Base-by-base conservation (phyloP, 441 rosid genomes). In the Omphalea diandra region DNA sequence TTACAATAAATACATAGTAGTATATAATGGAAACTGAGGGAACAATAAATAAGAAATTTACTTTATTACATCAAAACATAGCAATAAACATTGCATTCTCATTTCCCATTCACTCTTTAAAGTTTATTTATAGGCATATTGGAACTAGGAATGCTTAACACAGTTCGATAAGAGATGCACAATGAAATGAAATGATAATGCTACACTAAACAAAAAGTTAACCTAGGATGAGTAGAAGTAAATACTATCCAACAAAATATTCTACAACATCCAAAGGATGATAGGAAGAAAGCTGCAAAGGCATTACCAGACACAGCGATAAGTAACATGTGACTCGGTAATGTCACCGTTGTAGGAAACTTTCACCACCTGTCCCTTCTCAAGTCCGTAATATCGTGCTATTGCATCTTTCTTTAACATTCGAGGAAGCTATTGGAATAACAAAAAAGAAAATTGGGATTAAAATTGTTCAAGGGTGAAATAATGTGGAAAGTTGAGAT, bases 281-380 rank as follows among this genome's bases (percentile, higher is more conserved):
- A 22, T 32, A n/a, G 33, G 33, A 15, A 32, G 2, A n/a, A 22
- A 35, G 24, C 8, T 20, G 31, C 26, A 62, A 8, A 58, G 3
- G 26, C 18, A 65, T 78, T 59, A 89, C 83, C 85, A 84, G 36
- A 90, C 89, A 15, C 97, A 93, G 2, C 97, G 83, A 59, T 89
- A 93, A 24, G 94, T 84, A 54, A 85, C 87, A 75, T 87, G 84
- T 0, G 87, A 79, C 71, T 83, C 87, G 0, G 84, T 83, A 41
- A 85, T 82, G 22, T 88, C 95, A 14, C 87, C 90, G 2, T 65
- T 75, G 71, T 91, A 83, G 7, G 77, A 79, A 12, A 89, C 84
- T 72, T 93, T 87, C 41, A 93, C 85, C 47, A 91, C 91, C 75
- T 93, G 90, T 24, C 97, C 96, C 80, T 76, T 86, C 85, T 91